phyloP scores from a whole-genome alignment of 2,329 filamentous ascomycete genomes.

The Botrytis deweyae region DNA sequence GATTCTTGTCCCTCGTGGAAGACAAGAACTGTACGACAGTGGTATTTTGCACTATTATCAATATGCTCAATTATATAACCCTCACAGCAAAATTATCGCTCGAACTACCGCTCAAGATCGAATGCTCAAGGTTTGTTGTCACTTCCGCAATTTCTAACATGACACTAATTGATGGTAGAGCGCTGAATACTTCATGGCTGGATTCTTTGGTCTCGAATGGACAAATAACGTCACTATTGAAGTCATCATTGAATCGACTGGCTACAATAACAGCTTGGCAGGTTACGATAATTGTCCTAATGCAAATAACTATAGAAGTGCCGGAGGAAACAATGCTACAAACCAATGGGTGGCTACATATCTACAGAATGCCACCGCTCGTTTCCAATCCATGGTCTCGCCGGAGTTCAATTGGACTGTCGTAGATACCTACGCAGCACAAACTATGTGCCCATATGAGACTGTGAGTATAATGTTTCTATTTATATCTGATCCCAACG shows the following conservation, averaged over 20 bases:
- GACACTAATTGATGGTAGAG: conserved; percentile 27
- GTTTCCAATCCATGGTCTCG: conserved; percentile 54
- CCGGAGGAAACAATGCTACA: conserved; percentile 53
- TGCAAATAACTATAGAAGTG: conserved; percentile 46
- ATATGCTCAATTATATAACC: conserved; percentile 60
- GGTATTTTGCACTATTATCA: conserved; percentile 68
- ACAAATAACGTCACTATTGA: conserved; percentile 70
- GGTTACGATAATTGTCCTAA: conserved; percentile 68
- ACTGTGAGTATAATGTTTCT: conserved; percentile 45
- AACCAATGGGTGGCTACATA: conserved; percentile 63
- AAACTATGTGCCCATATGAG: conserved; percentile 75
- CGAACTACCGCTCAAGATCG: conserved; percentile 74
- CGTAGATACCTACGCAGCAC: conserved; percentile 63
- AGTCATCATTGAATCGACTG: conserved; percentile 62
- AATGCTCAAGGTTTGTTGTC: conserved; percentile 62
- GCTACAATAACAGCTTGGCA: conserved; percentile 70
- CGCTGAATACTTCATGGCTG: conserved; percentile 75
- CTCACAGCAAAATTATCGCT: conserved; percentile 69
- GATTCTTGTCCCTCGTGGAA: conserved; percentile 70
- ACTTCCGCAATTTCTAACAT: neutral
- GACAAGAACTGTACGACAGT: conserved; percentile 70
- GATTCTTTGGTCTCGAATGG: conserved; percentile 77
- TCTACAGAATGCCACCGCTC: conserved; percentile 59
- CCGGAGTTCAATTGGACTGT: conserved; percentile 62
- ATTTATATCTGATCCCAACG: neutral